Evolutionary conservation across 306 rosid genomes (phyloP), one percentile per base, ranked within the genome.

Genomic region (Inga laurina): DNA sequence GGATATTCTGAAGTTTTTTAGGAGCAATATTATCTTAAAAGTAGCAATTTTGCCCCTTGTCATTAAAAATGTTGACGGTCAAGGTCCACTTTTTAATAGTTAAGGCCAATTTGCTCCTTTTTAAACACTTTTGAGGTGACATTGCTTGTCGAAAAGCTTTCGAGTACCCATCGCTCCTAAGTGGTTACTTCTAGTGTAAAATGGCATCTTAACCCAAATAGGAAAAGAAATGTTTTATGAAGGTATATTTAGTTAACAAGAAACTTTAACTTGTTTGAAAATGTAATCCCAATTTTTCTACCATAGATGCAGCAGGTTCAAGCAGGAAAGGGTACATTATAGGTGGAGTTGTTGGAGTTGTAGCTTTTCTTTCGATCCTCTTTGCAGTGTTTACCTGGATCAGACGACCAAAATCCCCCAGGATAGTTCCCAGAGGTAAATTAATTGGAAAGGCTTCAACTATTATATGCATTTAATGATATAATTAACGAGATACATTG

Each of bases 141-240:
- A 35, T 37, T 37, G 39, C 39, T 37, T 37, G 39, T 37, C 39
- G 6, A 37, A 37, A 37, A 5, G 41, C 7, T 5, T 37, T 5
- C 5, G 1, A 0, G 1, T 37, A 5, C 41, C 7, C 30, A n/a
- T 3, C n/a, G 0, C n/a, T 2, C 64, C 3, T 16, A 2, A 0
- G 61, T 7, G 19, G 0, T 10, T 19, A 10, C 27, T 56, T 54
- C 14, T 0, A 7, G 62, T 2, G 57, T 16, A 14, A 48, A 10
- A 48, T 48, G 4, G 13, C 19, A 52, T 52, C 21, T 52, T 5
- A 52, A 1, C 5, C 21, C 59, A 6, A 19, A 21, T 52, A 52
- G 59, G 8, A 13, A n/a, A n/a, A 56, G 41, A 56, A 3, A 1
- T n/a, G 64, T 56, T 13, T 56, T 56, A n/a, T 8, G 19, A 49